Base-by-base conservation (phyloP, 2,329 filamentous ascomycete genomes). In the Aspergillus chevalieri region DNA sequence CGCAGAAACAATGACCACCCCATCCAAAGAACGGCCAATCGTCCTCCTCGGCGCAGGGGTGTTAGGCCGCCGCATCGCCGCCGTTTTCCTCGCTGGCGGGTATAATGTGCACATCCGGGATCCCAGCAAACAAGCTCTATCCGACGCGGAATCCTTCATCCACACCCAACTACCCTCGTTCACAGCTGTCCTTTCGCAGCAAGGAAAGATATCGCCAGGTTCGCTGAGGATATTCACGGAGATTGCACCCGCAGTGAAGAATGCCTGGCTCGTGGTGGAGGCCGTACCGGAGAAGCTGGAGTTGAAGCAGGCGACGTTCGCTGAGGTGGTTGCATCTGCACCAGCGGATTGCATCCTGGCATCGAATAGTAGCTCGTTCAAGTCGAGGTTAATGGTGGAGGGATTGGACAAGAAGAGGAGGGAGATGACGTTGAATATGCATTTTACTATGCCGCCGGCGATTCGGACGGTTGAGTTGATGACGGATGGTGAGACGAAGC, bases 201-300 rank as follows among this genome's bases (percentile, higher is more conserved):
- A 28, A 28, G 26, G 4, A 36, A 36, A 36, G 14, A 63, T 64
- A 36, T 24, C 48, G 0, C 52, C 48, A n/a, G 74, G 71, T 0
- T 58, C 50, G 1, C 61, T 67, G 1, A 49, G 58, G 7, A 67
- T 65, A 0, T 68, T 72, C 30, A 62, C 67, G 1, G 67, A 73
- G 19, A 57, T 79, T 1, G 52, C 62, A 6, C 39, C 55, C 0
- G 73, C 77, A 0, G 71, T 80, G 3, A 49, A 62, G 0, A 60
- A 75, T 43, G 71, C 77, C 2, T 82, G 75, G 78, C 63, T 80
- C 6, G 74, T 79, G 12, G 68, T 80, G 45, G 78, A 80, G 60
- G 75, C 72, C 12, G 71, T 80, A 0, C 78, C 77, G 0, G 79
- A 80, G 56, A 72, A 67, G 39, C 62, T 79, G 3, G 57, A 68